phyloP scores from a whole-genome alignment of 2,329 filamentous ascomycete genomes.

The Trichoderma pleuroti region DNA sequence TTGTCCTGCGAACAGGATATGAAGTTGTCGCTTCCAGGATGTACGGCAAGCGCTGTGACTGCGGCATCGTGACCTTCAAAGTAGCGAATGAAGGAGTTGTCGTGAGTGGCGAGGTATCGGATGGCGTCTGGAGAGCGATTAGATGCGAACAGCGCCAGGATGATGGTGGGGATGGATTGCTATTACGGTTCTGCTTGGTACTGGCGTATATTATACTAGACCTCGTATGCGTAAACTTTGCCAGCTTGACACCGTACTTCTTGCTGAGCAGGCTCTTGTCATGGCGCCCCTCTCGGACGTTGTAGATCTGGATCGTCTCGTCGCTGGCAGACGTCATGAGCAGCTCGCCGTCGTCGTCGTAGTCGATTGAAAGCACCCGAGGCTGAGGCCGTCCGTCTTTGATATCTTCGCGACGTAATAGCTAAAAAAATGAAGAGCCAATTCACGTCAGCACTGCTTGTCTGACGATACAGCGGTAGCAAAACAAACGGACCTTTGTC shows the following conservation, averaged over 20 bases:
- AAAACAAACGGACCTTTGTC: slow-evolving; percentile 59
- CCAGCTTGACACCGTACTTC: slow-evolving; percentile 93
- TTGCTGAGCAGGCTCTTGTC: slow-evolving; percentile 89
- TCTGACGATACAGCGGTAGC: not conserved
- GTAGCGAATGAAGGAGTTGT: slow-evolving; percentile 95
- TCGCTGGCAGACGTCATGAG: slow-evolving; percentile 89
- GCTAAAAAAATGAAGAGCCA: slow-evolving; percentile 28
- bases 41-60: slow-evolving; percentile 80
- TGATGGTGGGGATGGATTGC: not conserved
- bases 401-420: slow-evolving; percentile 57
- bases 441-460: not conserved
- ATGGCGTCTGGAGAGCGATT: slow-evolving; percentile 66
- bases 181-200: slow-evolving; percentile 81
- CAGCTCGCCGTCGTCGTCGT: slow-evolving; percentile 91
- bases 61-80: slow-evolving; percentile 84
- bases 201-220: slow-evolving; percentile 93
- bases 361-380: slow-evolving; percentile 85
- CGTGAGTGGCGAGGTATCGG: slow-evolving; percentile 84
- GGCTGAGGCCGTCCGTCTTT: slow-evolving; percentile 53
- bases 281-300: slow-evolving; percentile 83
- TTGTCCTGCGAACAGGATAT: slow-evolving; percentile 89
- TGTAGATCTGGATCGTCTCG: slow-evolving; percentile 93
- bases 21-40: slow-evolving; percentile 85
- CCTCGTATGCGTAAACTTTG: slow-evolving; percentile 88
- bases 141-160: not conserved